Base-by-base conservation (phyloP, 2,329 filamentous ascomycete genomes). In the Neopestalotiopsis clavispora region DNA sequence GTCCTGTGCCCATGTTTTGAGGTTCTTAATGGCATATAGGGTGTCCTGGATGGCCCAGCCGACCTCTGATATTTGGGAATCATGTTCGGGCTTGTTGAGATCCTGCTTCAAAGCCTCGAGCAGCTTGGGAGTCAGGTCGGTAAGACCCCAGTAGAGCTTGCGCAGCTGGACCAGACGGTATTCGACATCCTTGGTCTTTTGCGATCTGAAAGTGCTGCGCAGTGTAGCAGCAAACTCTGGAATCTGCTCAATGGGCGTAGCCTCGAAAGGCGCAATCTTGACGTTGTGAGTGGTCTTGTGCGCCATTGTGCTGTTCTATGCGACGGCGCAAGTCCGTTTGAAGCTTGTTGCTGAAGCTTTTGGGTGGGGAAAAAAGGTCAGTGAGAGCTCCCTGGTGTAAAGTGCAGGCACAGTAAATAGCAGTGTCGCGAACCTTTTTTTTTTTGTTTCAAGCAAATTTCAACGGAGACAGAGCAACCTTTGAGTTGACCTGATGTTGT, bases 81-180 rank as follows among this genome's bases (percentile, higher is more conserved):
- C 96, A 78, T 91, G 94, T 42, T 83, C 80, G 68, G 91, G 87
- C 85, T 97, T 97, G 79, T 89, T 87, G 72, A 98, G 83, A 78
- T 99, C 96, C 74, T 88, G 85, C 78, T 88, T 86, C 78, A 94
- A 88, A 28, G 95, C 94, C 79, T 94, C 92, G 73, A 89, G 78
- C 70, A 98, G 86, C 74, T 91, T 87, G 60, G 89, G 84, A 68
- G 90, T 87, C 78, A 93, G 91, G 84, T 98, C 95, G 72, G 90
- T 90, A 73, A 98, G 80, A 7, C 89, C 94, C 96, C 96, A 98
- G 85, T 97, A 98, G 68, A 98, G 90, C 86, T 94, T 95, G 75
- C 95, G 92, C 70, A 99, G 89, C 86, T 98, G 96, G 67, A 89
- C 86, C 71, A 95, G 85, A 72, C 96, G 91, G 84, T 92, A 98